Conservation (phyloP, 2,329 filamentous ascomycete species). For the Neofusicoccum kwambonambiense region DNA sequence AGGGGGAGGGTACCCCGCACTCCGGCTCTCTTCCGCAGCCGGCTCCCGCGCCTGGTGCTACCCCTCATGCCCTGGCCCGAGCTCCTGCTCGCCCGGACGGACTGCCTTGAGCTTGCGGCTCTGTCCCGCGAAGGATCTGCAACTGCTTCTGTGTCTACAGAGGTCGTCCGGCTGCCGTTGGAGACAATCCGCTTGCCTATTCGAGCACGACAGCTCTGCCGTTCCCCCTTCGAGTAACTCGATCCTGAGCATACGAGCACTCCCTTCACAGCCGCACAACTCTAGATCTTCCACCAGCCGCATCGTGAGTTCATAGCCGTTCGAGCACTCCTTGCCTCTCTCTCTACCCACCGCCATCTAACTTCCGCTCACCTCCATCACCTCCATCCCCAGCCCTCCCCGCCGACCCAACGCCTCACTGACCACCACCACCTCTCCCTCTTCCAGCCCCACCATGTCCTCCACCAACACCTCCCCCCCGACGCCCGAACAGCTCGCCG, state of each 20-base stretch:
- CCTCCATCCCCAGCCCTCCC: background rate
- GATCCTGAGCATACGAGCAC: background rate
- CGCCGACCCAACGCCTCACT: too few species aligned
- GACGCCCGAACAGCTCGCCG: background rate
- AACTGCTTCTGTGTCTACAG: background rate
- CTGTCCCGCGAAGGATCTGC: background rate
- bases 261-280: background rate
- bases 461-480: background rate
- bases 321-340: too few species aligned
- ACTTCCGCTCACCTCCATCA: background rate
- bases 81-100: background rate
- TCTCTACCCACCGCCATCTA: background rate
- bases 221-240: background rate
- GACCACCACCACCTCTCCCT: background rate
- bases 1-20: background rate
- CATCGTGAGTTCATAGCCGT: too few species aligned
- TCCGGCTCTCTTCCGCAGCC: too few species aligned
- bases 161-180: background rate
- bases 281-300: too few species aligned
- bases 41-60: background rate
- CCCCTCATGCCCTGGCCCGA: conserved; percentile 1
- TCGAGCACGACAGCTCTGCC: background rate
- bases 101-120: too few species aligned
- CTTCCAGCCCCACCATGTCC: background rate
- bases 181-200: background rate